phyloP scores from a whole-genome alignment of 2,329 filamentous ascomycete genomes.

The Alternaria infectoria region DNA sequence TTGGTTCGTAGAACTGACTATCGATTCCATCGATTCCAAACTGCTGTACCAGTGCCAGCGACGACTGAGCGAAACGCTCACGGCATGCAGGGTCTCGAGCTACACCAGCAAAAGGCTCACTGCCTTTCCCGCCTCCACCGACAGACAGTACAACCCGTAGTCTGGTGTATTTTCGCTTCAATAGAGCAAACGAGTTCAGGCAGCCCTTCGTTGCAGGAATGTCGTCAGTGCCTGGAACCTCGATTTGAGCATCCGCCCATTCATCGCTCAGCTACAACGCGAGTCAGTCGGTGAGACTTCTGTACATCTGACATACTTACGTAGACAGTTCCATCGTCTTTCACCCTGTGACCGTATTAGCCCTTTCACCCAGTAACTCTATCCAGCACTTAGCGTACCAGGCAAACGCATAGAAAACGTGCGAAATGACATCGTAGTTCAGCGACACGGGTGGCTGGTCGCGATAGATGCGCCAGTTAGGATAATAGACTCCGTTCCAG shows the following conservation, averaged over 20 bases:
- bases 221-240: conserved; percentile 67
- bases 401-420: conserved; percentile 84
- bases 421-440: conserved; percentile 77
- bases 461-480: conserved; percentile 77
- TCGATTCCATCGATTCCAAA: conserved; percentile 79
- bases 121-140: conserved; percentile 73
- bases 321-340: conserved; percentile 74
- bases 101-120: conserved; percentile 70
- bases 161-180: conserved; percentile 73
- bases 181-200: conserved; percentile 72
- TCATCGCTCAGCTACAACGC: conserved; percentile 73
- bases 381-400: conserved; percentile 49
- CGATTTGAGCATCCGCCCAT: conserved; percentile 74
- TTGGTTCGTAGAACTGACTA: conserved; percentile 55
- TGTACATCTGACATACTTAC: conserved; percentile 60
- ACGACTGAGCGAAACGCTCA: conserved; percentile 74
- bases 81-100: conserved; percentile 66
- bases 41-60: conserved; percentile 69
- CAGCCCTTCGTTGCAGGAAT: conserved; percentile 55
- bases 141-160: conserved; percentile 79
- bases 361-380: conserved; percentile 11
- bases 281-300: conserved; percentile 25
- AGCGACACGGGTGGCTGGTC: conserved; percentile 75
- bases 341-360: conserved; percentile 59
- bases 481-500: conserved; percentile 81